Base-by-base conservation (phyloP, 163 green algal genomes). In the Trebouxia gelatinosa region DNA sequence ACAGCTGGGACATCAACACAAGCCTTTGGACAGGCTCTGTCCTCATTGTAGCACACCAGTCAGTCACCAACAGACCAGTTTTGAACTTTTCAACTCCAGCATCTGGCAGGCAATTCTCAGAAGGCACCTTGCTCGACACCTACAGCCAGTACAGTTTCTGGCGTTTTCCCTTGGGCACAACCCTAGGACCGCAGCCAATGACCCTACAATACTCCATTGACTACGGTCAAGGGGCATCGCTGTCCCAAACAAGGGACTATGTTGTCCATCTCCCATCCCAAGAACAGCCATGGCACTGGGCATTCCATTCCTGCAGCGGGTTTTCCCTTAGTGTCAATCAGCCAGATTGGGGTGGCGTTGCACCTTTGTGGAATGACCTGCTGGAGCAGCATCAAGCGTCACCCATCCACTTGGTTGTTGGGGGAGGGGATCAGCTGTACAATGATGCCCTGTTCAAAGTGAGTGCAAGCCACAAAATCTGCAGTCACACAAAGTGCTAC, bases 371-470 rank as follows among this genome's bases (percentile, higher is more conserved):
- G 89, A 64, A 62, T 9, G 89, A 93, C 81, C 32, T 93, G 76
- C 34, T 86, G 50, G 70, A 31, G 28, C 26, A 83, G 34, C 87
- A 92, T 75, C 19, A 62, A 7, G 43, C 71, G n/a, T 80, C 71
- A 34, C 87, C 85, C 1, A 35, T 94, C 65, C 89, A 93, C 77
- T 70, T 78, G 26, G 54, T 90, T 62, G 74, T 90, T 29, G 90
- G 90, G 11, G 89, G 87, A 40, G 89, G 89, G 29, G 90, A 94
- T 76, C 90, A 94, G 85, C 61, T 93, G 2, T 94, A 94, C 83
- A 90, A 85, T 67, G 90, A 94, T 40, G 75, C 74, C 9, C 70
- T 93, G 19, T 92, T 84, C 78, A 65, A 79, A 70, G 67, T 75
- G 48, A 23, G 48, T 59, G 3, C 23, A 29, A 1, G 48, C 26